Percentiles rank a stretch among this genome's conserved stretches.
phyloP scores from a whole-genome alignment of 768 basidiomycete species.

The Neoboletus magnificus region DNA sequence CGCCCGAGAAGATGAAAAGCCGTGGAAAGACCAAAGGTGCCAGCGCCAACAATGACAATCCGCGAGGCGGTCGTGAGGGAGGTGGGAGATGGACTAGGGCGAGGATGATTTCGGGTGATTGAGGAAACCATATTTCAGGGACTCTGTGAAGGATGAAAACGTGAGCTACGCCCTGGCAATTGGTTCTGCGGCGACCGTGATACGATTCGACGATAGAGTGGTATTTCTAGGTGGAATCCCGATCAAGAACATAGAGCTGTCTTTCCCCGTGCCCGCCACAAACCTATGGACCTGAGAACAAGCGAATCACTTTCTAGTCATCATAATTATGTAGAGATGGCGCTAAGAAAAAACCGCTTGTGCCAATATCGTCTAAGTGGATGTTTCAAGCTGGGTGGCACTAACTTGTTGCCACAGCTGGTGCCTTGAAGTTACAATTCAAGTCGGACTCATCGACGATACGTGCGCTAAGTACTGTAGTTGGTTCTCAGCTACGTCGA shows the following conservation, averaged over 20 bases:
- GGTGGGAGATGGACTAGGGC: not conserved
- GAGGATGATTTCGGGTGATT: not conserved
- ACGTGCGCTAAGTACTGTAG: no score
- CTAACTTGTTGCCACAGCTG: no score
- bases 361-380: no score
- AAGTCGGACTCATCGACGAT: no score
- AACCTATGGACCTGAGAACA: not conserved
- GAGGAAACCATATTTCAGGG: conserved; percentile 4
- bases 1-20: conserved; percentile 72
- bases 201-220: not conserved
- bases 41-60: conserved; percentile 70
- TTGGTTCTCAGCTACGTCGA: no score
- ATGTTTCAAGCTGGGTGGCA: no score
- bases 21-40: conserved; percentile 85
- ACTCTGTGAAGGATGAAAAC: not conserved
- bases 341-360: no score
- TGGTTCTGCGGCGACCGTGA: not conserved
- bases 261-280: not conserved
- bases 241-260: not conserved
- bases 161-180: not conserved
- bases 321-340: not conserved
- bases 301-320: not conserved
- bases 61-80: conserved; percentile 11
- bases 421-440: no score
- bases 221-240: not conserved